Evolutionary conservation across 2,329 filamentous ascomycete genomes (phyloP).

Genomic region (Colletotrichum gloeosporioides): DNA sequence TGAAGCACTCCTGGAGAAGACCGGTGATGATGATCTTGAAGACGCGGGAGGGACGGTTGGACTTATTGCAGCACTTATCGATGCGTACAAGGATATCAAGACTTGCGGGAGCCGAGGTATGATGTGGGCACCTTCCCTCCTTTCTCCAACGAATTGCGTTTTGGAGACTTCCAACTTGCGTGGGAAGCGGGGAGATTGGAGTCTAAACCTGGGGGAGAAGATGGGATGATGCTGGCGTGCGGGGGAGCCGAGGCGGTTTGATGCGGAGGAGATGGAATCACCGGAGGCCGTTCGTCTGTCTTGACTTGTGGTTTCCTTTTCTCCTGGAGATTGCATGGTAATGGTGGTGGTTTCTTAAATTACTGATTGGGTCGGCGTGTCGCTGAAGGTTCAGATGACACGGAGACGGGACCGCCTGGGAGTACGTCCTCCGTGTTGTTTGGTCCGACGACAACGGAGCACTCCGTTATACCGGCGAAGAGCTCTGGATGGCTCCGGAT

Average conservation of each 20-base stretch:
- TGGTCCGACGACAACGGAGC: not conserved
- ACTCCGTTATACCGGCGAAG: too few species aligned
- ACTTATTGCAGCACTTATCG: not conserved
- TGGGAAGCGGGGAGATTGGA: not conserved
- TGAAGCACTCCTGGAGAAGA: not conserved
- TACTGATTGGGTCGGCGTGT: not conserved
- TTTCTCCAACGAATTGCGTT: not conserved
- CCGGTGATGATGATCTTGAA: not conserved
- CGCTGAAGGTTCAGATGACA: not conserved
- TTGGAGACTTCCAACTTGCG: not conserved
- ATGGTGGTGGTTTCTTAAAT: not conserved
- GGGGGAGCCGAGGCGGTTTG: not conserved
- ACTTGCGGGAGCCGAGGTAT: not conserved
- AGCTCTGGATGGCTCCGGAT: not conserved
- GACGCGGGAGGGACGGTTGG: not conserved
- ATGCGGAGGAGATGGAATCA: not conserved
- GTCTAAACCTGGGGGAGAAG: not conserved
- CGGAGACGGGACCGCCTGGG: not conserved
- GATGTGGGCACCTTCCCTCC: not conserved
- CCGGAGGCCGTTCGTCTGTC: not conserved
- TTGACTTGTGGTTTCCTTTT: not conserved
- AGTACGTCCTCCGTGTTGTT: not conserved
- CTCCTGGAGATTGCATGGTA: not conserved
- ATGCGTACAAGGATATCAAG: not conserved
- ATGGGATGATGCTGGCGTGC: not conserved